A percentile compares a stretch with the other conserved stretches of the same genome.
Conservation (phyloP, 148 eudicot genomes). For the Persicaria maculosa region DNA sequence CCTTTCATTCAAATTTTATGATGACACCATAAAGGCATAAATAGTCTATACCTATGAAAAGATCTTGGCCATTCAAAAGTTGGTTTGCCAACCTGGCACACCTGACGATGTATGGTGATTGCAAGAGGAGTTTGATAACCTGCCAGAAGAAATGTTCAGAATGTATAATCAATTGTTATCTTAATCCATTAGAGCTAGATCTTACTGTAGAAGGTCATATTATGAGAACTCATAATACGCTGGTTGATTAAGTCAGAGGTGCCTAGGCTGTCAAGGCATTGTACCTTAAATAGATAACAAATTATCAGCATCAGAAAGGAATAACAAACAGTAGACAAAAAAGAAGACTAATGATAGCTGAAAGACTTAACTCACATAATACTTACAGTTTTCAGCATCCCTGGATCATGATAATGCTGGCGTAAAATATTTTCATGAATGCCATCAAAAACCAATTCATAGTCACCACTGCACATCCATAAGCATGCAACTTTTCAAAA, state of each 20-base stretch:
- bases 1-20: neutral
- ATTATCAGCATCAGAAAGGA: neutral
- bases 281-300: conserved; percentile 40
- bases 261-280: conserved; percentile 67
- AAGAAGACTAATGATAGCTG: neutral
- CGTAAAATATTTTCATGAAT: conserved; percentile 84
- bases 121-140: conserved; percentile 69
- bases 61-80: conserved; percentile 96
- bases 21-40: neutral
- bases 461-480: conserved; percentile 59
- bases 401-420: conserved; percentile 79
- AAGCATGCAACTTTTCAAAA: neutral
- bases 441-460: conserved; percentile 78
- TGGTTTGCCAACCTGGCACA: conserved; percentile 75
- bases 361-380: conserved; percentile 14
- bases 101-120: conserved; percentile 49
- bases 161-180: conserved; percentile 4
- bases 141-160: conserved; percentile 26
- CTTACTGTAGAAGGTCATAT: conserved; percentile 81
- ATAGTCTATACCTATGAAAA: conserved; percentile 60
- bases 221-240: conserved; percentile 67
- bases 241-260: conserved; percentile 71
- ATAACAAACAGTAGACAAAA: neutral
- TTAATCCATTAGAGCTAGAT: neutral
- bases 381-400: conserved; percentile 86